phyloP scores from a whole-genome alignment of 2,329 filamentous ascomycete species.

The Alternaria panax region DNA sequence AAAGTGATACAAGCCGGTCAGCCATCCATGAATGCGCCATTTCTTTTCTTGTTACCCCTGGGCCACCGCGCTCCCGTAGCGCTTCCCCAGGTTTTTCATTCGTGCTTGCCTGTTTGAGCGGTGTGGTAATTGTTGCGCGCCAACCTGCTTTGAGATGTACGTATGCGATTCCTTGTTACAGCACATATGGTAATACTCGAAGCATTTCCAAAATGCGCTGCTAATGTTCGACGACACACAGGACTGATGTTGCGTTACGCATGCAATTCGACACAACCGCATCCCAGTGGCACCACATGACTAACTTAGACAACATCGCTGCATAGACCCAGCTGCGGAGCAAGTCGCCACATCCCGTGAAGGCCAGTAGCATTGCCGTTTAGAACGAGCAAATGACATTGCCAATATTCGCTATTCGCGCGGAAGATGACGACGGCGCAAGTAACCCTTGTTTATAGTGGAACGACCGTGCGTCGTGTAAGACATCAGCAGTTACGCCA shows the following conservation, averaged over 20 bases:
- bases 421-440: slow-evolving; percentile 39
- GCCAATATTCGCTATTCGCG: slow-evolving; percentile 36
- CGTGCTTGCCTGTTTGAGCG: slow-evolving; percentile 23
- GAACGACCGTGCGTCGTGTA: slow-evolving; percentile 23
- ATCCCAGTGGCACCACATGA: slow-evolving; percentile 23
- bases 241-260: slow-evolving; percentile 19
- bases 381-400: slow-evolving; percentile 34
- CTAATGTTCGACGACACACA: slow-evolving; percentile 10
- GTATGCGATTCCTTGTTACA: slow-evolving; percentile 27
- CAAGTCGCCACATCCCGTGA: slow-evolving; percentile 29
- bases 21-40: slow-evolving; percentile 30
- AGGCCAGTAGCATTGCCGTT: slow-evolving; percentile 19
- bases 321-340: slow-evolving; percentile 23
- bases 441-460: slow-evolving; percentile 33
- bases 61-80: slow-evolving; percentile 13
- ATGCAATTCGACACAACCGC: slow-evolving; percentile 7
- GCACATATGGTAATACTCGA: slow-evolving; percentile 20
- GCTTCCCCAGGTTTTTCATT: slow-evolving; percentile 33
- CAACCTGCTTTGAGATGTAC: slow-evolving; percentile 28
- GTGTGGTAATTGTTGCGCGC: slow-evolving; percentile 32
- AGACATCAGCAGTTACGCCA: slow-evolving; percentile 17
- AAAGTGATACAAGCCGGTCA: slow-evolving; percentile 29
- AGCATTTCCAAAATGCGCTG: slow-evolving; percentile 2
- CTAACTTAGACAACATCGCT: slow-evolving; percentile 17
- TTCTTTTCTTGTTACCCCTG: slow-evolving; percentile 22